Evolutionary conservation across 768 basidiomycete species (phyloP).

Genomic region (Pleurotus salmoneostramineus): DNA sequence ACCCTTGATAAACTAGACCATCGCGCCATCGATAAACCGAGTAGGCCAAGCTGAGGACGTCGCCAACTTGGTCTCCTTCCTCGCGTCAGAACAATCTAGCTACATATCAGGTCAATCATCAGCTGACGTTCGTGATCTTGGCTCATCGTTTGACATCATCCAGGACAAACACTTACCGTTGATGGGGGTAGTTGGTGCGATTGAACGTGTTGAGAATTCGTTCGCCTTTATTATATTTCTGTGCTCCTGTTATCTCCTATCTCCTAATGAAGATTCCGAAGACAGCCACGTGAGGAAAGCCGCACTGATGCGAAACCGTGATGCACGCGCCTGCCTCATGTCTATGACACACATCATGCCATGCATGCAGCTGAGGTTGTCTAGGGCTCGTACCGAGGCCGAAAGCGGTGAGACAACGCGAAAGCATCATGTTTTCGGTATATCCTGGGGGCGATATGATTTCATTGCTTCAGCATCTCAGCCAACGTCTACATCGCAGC

Average conservation of each 20-base stretch:
- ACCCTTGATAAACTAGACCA: neutral
- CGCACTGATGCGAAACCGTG: neutral
- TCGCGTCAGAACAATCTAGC: constrained; percentile 24
- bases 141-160: neutral
- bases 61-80: constrained; percentile 25
- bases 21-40: neutral
- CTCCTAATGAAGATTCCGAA: neutral
- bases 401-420: neutral
- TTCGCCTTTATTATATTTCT: neutral
- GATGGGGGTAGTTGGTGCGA: constrained; percentile 13
- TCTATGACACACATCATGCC: neutral
- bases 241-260: neutral
- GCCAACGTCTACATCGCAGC: neutral
- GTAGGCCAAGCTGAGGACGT: constrained; percentile 11
- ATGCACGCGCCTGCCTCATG: neutral
- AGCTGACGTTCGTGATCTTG: neutral
- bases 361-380: neutral
- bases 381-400: neutral
- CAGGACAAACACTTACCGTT: constrained; percentile 10
- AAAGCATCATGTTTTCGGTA: neutral
- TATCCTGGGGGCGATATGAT: neutral
- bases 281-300: neutral
- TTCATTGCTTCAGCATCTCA: neutral
- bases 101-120: constrained; percentile 23
- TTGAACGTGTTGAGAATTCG: neutral